Conservation (phyloP, 1,139 yeast species). For the Torulaspora globosa region DNA sequence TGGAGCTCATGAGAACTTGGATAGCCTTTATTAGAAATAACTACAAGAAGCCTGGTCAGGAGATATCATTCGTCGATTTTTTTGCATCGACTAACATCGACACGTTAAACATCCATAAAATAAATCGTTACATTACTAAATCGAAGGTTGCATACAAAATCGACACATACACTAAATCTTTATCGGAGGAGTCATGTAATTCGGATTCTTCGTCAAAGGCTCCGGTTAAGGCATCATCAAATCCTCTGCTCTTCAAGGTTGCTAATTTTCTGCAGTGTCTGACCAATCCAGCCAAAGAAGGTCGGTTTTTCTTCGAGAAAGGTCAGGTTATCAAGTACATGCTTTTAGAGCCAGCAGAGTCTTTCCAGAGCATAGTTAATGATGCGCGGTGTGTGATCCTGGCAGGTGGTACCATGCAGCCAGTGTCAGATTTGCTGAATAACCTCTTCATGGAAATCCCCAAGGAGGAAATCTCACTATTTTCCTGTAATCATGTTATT, state of each 20-base stretch:
- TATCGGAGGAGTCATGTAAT: slow-evolving; percentile 22
- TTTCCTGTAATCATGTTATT: slow-evolving; percentile 81
- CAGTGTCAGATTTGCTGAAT: slow-evolving; percentile 63
- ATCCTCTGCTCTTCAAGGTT: slow-evolving; percentile 63
- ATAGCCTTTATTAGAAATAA: slow-evolving; percentile 43
- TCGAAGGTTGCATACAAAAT: slow-evolving; percentile 83
- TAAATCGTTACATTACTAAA: slow-evolving; percentile 58
- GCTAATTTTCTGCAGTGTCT: slow-evolving; percentile 61
- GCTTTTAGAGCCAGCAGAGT: slow-evolving; percentile 73
- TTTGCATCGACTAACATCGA: slow-evolving; percentile 61
- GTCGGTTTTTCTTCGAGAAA: slow-evolving; percentile 62
- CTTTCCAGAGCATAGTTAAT: slow-evolving; percentile 62
- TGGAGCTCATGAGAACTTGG: slow-evolving; percentile 53
- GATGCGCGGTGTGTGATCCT: slow-evolving; percentile 67
- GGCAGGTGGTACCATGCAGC: slow-evolving; percentile 98
- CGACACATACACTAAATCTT: slow-evolving; percentile 58
- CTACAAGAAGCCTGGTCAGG: slow-evolving; percentile 48
- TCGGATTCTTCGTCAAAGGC: slow-evolving; percentile 9
- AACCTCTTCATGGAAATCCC: slow-evolving; percentile 62
- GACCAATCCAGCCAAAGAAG: slow-evolving; percentile 75
- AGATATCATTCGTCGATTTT: slow-evolving; percentile 50
- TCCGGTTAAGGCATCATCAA: slow-evolving; percentile 18
- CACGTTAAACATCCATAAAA: slow-evolving; percentile 61
- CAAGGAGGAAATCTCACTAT: slow-evolving; percentile 45
- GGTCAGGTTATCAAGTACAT: slow-evolving; percentile 54